phyloP scores from a whole-genome alignment of 2,329 filamentous ascomycete genomes.

The Colletotrichum karsti region DNA sequence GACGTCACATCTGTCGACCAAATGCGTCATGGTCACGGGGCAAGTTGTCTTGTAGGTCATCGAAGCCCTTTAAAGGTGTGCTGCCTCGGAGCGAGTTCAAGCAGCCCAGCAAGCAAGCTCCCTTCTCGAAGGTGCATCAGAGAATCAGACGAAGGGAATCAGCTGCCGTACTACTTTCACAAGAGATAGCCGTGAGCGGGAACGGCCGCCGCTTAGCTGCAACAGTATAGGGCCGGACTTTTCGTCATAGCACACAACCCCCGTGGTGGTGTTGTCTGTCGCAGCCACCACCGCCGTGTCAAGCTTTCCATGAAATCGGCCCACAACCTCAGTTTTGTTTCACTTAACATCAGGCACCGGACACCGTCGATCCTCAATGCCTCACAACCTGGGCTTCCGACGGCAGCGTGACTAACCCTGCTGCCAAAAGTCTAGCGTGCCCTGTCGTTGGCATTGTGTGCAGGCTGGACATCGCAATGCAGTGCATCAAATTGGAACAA shows the following conservation, averaged over 20 bases:
- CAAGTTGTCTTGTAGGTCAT: background rate
- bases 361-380: conserved; percentile 11
- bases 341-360: conserved; percentile 21
- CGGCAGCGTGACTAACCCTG: conserved; percentile 3
- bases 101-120: conserved; percentile 13
- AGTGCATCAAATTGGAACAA: background rate
- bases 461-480: background rate
- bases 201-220: conserved; percentile 19
- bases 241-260: background rate
- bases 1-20: background rate
- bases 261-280: background rate
- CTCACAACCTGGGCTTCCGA: conserved; percentile 22
- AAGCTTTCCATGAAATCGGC: conserved; percentile 7
- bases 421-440: background rate
- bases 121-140: background rate
- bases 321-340: conserved; percentile 28
- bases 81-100: background rate
- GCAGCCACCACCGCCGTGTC: conserved; percentile 10
- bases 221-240: background rate
- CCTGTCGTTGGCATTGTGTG: background rate
- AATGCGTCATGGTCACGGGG: conserved; percentile 9
- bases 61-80: background rate
- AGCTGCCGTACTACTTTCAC: background rate
- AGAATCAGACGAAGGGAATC: conserved; percentile 14
- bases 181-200: conserved; percentile 4